Conservation (phyloP, 179 eudicot genomes). For the Beta macrorhiza region DNA sequence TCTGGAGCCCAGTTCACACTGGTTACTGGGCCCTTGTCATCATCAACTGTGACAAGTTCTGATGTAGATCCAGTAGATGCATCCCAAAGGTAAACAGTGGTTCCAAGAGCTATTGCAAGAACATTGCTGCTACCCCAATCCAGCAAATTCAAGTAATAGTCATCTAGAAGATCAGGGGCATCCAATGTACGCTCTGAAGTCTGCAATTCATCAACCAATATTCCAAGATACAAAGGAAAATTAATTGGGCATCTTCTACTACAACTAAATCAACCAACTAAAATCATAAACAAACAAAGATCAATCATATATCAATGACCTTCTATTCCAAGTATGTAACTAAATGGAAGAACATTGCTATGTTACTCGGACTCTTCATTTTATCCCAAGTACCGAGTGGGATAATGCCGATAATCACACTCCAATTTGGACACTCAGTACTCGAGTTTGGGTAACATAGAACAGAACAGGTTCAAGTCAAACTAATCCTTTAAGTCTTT, state of each 20-base stretch:
- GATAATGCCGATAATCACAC: too few relatives aligned
- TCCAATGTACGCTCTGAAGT: slow-evolving; percentile 82
- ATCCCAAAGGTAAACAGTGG: slow-evolving; percentile 51
- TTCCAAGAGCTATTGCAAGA: slow-evolving; percentile 59
- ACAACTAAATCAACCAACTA: background rate
- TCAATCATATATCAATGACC: background rate
- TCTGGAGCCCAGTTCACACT: slow-evolving; percentile 92
- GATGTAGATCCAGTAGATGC: slow-evolving; percentile 49
- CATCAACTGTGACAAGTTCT: slow-evolving; percentile 44
- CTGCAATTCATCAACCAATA: slow-evolving; percentile 36
- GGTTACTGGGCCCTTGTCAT: slow-evolving; percentile 62
- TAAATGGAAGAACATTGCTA: too few relatives aligned
- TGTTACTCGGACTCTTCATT: too few relatives aligned
- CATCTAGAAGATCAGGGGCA: slow-evolving; percentile 82
- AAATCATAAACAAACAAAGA: background rate
- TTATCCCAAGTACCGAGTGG: too few relatives aligned
- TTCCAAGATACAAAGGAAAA: background rate
- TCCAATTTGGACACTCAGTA: too few relatives aligned
- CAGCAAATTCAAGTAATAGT: slow-evolving; percentile 71
- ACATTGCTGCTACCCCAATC: slow-evolving; percentile 90
- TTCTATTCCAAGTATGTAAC: too few relatives aligned
- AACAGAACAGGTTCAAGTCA: too few relatives aligned
- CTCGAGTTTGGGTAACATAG: too few relatives aligned
- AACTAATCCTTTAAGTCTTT: too few relatives aligned
- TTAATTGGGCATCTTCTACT: background rate